phyloP scores from a whole-genome alignment of 257 asterid genomes.

The Nicotiana obtusifolia region DNA sequence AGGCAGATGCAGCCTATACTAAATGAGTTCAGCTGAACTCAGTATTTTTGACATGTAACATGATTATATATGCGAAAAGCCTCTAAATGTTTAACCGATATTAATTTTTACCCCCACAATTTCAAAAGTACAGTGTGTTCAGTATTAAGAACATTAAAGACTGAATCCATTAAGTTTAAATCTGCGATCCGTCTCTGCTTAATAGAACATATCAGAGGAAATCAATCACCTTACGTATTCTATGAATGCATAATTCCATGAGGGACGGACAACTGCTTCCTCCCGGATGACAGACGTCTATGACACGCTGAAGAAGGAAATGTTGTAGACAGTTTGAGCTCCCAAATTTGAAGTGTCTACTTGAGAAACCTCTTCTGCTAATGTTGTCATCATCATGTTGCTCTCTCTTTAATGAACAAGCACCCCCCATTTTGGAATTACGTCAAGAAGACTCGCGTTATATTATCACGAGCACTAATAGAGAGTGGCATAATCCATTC shows the following conservation, averaged over 20 bases:
- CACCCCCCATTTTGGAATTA: conserved; percentile 64
- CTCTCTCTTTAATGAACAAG: conserved; percentile 85
- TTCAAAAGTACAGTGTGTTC: not conserved
- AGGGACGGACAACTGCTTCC: conserved; percentile 49
- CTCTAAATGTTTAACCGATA: not conserved
- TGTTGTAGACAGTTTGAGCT: conserved; percentile 78
- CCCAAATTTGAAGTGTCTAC: conserved; percentile 71
- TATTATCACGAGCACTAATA: not conserved
- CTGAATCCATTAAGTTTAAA: not conserved
- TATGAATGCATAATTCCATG: conserved; percentile 64
- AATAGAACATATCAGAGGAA: not conserved
- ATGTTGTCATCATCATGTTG: conserved; percentile 55
- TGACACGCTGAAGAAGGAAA: conserved; percentile 42
- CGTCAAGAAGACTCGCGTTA: not conserved
- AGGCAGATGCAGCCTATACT: not conserved
- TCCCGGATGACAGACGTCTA: conserved; percentile 42
- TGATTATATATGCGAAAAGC: not conserved
- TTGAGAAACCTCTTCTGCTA: conserved; percentile 49
- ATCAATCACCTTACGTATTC: conserved; percentile 48
- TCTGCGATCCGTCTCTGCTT: not conserved
- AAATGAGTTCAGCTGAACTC: not conserved
- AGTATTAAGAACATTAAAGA: not conserved
- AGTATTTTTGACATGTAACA: not conserved
- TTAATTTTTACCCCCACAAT: too few species aligned
- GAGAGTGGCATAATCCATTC: not conserved